Base-by-base conservation (phyloP, 2,329 filamentous ascomycete genomes). In the Neonectria neomacrospora region DNA sequence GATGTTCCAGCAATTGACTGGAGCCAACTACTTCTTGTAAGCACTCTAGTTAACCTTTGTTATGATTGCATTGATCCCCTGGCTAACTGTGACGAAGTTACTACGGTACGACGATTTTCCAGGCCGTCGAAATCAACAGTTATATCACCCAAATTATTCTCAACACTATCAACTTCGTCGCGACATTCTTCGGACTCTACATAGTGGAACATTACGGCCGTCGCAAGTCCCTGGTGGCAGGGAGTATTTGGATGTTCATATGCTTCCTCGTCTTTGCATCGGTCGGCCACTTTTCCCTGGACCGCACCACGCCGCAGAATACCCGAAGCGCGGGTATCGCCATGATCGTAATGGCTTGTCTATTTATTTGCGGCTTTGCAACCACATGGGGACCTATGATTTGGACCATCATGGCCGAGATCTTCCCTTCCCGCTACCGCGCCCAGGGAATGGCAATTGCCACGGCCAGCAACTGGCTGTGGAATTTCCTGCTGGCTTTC, bases 401-500 rank as follows among this genome's bases (percentile, higher is more conserved):
- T 20, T 90, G 88, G 88, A 86, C 86, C 0, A 82, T 90, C 23
- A 85, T 88, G 50, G 86, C 87, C 5, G 87, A 90, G 73, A 84
- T 91, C 54, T 92, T 90, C 75, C 88, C 85, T 0, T 86, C 85
- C 11, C 81, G 87, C 14, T 89, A 89, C 71, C 82, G 87, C 39
- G 86, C 86, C 3, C 84, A 84, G 72, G 85, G 82, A 30, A 89
- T 89, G 82, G 86, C 86, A 2, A 74, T 90, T 2, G 83, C 86
- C 0, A 90, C 88, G 0, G 83, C 86, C 0, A 84, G 83, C 69
- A 90, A 90, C 76, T 90, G 88, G 88, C 80, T 83, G 32, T 92
- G 89, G 88, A 92, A 93, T 77, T 94, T 94, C 78, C 82, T 92
- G 67, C 85, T 89, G 64, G 87, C 87, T 0, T 94, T 94, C 81